Conservation (phyloP, 352 stramenopile species). For the Phytophthora sansomeana region DNA sequence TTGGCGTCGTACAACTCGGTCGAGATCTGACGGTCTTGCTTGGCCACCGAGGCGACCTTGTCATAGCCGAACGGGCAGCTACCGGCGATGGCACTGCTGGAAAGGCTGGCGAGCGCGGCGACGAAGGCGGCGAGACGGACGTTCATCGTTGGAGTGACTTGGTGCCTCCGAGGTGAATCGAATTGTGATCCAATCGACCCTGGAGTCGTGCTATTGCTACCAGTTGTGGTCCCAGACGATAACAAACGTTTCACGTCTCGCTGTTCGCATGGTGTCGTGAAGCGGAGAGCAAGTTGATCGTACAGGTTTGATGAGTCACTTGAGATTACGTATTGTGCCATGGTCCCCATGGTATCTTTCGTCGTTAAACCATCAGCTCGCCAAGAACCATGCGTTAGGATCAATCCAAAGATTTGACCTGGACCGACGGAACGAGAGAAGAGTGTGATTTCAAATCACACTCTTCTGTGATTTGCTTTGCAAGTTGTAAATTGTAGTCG, state of each 20-base stretch:
- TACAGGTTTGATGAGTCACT: constrained; percentile 20
- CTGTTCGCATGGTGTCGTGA: constrained; percentile 14
- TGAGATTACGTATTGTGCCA: background rate
- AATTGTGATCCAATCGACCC: constrained; percentile 15
- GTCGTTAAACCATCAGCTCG: constrained; percentile 20
- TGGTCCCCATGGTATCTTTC: background rate
- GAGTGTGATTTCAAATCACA: constrained; percentile 4
- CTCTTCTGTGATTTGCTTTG: too few species aligned
- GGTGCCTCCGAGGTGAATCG: constrained; percentile 24
- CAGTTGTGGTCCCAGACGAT: constrained; percentile 45
- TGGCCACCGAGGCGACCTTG: constrained; percentile 29
- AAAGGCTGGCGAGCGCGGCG: constrained; percentile 36
- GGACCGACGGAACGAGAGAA: constrained; percentile 19
- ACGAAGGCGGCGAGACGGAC: constrained; percentile 43
- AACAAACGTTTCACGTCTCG: constrained; percentile 13
- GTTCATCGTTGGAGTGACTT: constrained; percentile 43
- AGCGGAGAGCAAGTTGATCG: constrained; percentile 3
- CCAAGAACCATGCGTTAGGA: constrained; percentile 19
- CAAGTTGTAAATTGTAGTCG: background rate
- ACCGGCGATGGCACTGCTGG: constrained; percentile 21
- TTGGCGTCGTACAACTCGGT: constrained; percentile 37
- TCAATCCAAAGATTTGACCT: constrained; percentile 19
- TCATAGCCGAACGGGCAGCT: constrained; percentile 54
- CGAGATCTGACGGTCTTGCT: constrained; percentile 42
- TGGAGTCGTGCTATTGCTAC: background rate